Base-by-base conservation (phyloP, 495 filamentous ascomycete genomes). In the Hyaloscypha finlandica region DNA sequence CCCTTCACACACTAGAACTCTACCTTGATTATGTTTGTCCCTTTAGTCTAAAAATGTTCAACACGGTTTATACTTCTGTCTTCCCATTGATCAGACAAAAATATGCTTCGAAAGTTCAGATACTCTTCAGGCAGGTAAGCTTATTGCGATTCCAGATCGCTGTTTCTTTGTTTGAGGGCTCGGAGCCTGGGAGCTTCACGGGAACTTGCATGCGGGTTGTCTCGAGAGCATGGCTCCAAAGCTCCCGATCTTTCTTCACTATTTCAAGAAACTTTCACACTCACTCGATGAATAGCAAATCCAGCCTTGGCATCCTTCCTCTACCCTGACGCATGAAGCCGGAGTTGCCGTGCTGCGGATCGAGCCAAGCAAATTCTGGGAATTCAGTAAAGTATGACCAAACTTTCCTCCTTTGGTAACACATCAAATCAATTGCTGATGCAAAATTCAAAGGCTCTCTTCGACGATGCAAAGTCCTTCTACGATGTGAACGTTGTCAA, bases 221-320 rank as follows among this genome's bases (percentile, higher is more conserved):
- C 25, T 25, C 25, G 25, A 25, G 25, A 25, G 25, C 25, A 25
- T 25, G 25, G 25, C 25, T 25, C 25, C 25, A 1, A 1, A 25
- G 25, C 25, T 25, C 25, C 25, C 2, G 25, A 25, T 25, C 25
- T 25, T 25, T 25, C 25, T 25, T 2, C 1, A 1, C 25, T 25
- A 25, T 25, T 25, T 25, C 25, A 25, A 25, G 2, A 25, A 25
- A 25, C 25, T 25, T 25, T 2, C 25, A 25, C 2, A 25, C 25
- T 25, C 25, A 25, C 2, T 25, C 25, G 25, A 25, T 25, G 25
- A 25, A 25, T 25, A 94, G 70, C 94, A 97, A 73, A 87, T 97
- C 70, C 94, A 98, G 76, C 94, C 94, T 16, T 98, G 94, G 94
- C 93, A 98, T 76, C 94, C 94, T 14, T 92, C 90, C 55, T 92